Conservation (phyloP, 2,329 filamentous ascomycete species). For the Venturia nashicola region DNA sequence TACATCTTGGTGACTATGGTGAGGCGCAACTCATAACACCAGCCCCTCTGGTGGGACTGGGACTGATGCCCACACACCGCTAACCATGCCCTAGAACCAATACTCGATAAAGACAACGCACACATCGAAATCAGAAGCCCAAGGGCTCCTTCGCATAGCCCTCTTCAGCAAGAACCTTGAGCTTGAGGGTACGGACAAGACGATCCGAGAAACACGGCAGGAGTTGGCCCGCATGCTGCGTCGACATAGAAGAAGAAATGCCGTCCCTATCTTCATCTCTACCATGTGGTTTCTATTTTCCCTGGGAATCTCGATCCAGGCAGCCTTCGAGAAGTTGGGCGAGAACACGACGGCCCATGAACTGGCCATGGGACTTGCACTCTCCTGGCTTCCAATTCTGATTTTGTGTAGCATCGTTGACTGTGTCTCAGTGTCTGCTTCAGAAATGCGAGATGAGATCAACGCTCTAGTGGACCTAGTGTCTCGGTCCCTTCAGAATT, state of each 20-base stretch:
- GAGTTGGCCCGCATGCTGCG: slow-evolving; percentile 6
- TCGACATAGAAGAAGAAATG: slow-evolving; percentile 7
- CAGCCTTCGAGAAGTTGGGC: slow-evolving; percentile 8
- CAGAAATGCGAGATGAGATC: slow-evolving; percentile 7
- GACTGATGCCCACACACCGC: neutral
- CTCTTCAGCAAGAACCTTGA: slow-evolving; percentile 9
- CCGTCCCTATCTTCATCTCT: slow-evolving; percentile 11
- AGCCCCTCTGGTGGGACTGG: neutral
- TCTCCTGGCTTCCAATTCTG: slow-evolving; percentile 9
- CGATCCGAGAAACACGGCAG: neutral
- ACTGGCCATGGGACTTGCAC: slow-evolving; percentile 8
- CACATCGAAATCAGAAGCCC: slow-evolving; percentile 7
- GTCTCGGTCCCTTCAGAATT: slow-evolving; percentile 8
- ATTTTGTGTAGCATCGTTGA: slow-evolving; percentile 10
- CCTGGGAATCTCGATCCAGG: slow-evolving; percentile 9
- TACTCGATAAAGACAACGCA: slow-evolving; percentile 9
- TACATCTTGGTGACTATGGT: slow-evolving; percentile 10
- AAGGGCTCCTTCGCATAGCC: slow-evolving; percentile 10
- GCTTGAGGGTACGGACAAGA: neutral
- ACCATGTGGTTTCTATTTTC: slow-evolving; percentile 11
- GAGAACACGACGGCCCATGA: slow-evolving; percentile 11
- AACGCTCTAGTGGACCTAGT: slow-evolving; percentile 7
- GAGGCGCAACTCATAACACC: neutral
- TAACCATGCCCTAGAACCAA: slow-evolving; percentile 4
- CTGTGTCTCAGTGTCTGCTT: slow-evolving; percentile 6